These are phyloP conservation scores for Bruguiera gymnorhiza DNA, from an alignment of 345 rosid species.

Conservation along the genomic window DNA sequence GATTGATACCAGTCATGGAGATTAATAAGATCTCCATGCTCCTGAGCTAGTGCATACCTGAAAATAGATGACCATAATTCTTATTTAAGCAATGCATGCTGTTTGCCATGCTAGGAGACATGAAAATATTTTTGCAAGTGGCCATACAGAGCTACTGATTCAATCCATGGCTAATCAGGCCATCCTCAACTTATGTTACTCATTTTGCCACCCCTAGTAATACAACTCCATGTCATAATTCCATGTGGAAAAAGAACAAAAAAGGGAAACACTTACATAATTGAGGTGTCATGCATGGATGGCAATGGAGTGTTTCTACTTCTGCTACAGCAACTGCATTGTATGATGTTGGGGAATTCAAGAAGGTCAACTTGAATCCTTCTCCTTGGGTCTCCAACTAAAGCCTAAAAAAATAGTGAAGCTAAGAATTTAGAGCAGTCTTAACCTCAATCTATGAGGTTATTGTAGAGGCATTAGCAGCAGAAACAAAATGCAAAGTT, in stretches of 20 bases:
- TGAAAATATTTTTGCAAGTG: neutral
- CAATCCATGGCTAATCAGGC: neutral
- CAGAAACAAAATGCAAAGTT: no score
- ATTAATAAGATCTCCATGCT: constrained; percentile 85
- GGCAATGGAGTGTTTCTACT: constrained; percentile 41
- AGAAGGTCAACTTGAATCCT: constrained; percentile 83
- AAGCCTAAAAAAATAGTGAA: constrained; percentile 47
- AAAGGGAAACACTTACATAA: constrained; percentile 55
- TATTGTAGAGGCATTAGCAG: no score
- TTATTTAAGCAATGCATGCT: neutral
- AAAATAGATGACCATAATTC: neutral
- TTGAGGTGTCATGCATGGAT: constrained; percentile 82
- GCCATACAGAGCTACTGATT: neutral
- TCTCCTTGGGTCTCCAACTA: constrained; percentile 86
- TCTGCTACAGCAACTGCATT: constrained; percentile 67
- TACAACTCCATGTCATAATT: constrained; percentile 6
- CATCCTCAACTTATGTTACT: neutral
- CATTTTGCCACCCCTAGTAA: neutral
- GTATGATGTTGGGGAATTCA: constrained; percentile 56
- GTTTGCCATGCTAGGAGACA: neutral
- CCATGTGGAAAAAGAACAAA: neutral
- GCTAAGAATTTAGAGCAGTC: no score
- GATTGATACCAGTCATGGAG: constrained; percentile 94
- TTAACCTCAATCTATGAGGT: no score
- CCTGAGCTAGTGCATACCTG: constrained; percentile 80